Evolutionary conservation across 176 grass and related monocot genomes (phyloP), one percentile per base, ranked within the genome.

Genomic region (Aechmea fasciata): DNA sequence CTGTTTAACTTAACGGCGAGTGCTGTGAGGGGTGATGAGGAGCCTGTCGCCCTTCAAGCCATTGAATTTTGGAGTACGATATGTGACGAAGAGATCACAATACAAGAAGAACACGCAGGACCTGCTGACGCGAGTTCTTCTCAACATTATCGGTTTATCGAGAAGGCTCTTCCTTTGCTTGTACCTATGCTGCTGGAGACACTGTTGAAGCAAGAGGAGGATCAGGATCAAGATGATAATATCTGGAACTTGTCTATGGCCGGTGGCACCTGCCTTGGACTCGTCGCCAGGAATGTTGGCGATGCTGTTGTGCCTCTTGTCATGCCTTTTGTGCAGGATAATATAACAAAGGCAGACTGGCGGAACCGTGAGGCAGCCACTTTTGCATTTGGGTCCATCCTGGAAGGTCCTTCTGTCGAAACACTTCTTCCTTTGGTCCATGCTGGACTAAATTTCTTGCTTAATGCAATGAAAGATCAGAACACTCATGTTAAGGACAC

Each of bases 1-100:
- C 47, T 90, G 17, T 90, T 85, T 71, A 75, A 82, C 49, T 78
- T 90, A 70, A 90, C 87, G 10, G 79, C 87, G 67, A 85, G 80
- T 85, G 79, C 82, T 71, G 77, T 84, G 17, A 79, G 75, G 68
- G 69, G 71, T 67, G 87, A 85, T 73, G 82, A 90, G 67, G 87
- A 83, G 53, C 82, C 77, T 69, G 82, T 90, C 33, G 87, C 87
- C 33, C 79, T 90, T 55, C 87, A 90, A 75, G 87, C 82, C 23
- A 82, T 85, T 52, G 87, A 90, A 55, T 90, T 90, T 64, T 90
- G 82, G 87, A 85, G 72, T 77, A 83, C 81, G 10, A 73, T 88
- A 25, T 88, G 81, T 48, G 77, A 88, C 63, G 81, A 81, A 66
- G 81, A 84, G 75, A 77, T 78, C 73, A 74, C 74, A 0, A 78